Base-by-base conservation (phyloP, 139 green algal genomes). In the Nannochloris sp. region DNA sequence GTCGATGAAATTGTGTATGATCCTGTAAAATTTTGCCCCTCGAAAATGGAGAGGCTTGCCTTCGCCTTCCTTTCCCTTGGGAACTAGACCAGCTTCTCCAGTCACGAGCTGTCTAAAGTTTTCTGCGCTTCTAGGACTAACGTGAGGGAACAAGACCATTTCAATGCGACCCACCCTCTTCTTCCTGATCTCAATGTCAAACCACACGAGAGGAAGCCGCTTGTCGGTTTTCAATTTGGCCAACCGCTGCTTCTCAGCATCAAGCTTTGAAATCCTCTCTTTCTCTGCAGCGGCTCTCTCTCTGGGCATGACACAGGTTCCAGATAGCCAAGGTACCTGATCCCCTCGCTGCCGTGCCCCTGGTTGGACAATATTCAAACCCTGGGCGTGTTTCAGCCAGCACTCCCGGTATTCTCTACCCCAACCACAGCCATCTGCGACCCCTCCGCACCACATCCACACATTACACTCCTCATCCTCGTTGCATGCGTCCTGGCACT, bases 1-100 rank as follows among this genome's bases (percentile, higher is more conserved):
- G 33, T 80, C 73, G 25, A 82, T 82, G 51, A 82, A 82, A 12
- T 70, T 25, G 67, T 82, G 65, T 56, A 82, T 82, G 57, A 82
- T 82, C n/a, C 76, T 62, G 49, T 79, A 75, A 60, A 75, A 75
- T 56, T n/a, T 45, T 45, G 57, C 55, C 20, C 70, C 66, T 56
- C 64, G 43, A 23, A 62, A 53, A 28, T 51, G 65, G 11, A 44
- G 23, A 12, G n/a, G n/a, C 44, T 28, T 56, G 31, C 29, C 14
- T 56, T 36, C 28, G 16, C 58, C 58, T 1, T 64, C 58, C 14
- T 50, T 31, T 51, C 20, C 25, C 25, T 51, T 23, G 58, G 58
- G 58, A 59, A 31, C 58, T 2, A 31, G 10, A 2, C 58, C 58
- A 57, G 58, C 58, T 31, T 66, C 60, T 14, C 60, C 60, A n/a